Percentiles rank a stretch among this genome's conserved stretches.
Conservation (phyloP, 768 basidiomycete genomes). For the Kwoniella mangroviensis region DNA sequence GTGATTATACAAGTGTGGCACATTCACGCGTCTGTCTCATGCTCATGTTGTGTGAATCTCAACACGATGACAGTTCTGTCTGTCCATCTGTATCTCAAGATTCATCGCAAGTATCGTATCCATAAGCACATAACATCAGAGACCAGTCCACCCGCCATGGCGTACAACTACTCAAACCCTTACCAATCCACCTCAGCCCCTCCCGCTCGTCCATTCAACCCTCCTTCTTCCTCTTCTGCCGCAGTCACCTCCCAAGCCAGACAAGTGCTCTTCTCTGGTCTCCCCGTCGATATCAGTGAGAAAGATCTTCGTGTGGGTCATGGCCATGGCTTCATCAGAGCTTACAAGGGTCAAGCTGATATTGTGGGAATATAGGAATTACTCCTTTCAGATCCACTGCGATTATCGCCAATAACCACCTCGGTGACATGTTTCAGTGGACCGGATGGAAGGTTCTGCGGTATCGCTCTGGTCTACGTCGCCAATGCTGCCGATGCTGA, state of each 20-base stretch:
- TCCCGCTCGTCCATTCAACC: conserved; percentile 2
- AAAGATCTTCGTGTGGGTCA: conserved; percentile 36
- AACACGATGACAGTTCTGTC: not conserved
- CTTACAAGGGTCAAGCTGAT: not conserved
- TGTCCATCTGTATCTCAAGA: too few species aligned
- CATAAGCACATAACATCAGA: not conserved
- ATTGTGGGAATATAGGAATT: conserved; percentile 28
- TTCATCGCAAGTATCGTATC: too few species aligned
- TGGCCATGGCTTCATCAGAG: not conserved
- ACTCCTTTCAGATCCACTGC: conserved; percentile 31
- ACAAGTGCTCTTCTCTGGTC: conserved; percentile 41
- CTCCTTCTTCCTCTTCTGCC: conserved; percentile 8
- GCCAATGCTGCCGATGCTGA: conserved; percentile 38
- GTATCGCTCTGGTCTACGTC: conserved; percentile 37
- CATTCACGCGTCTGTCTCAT: not conserved
- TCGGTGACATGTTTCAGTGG: conserved; percentile 27
- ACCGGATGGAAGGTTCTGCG: conserved; percentile 28
- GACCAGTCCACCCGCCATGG: not conserved
- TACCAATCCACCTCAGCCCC: conserved; percentile 19
- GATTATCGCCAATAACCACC: conserved; percentile 30
- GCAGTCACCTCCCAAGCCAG: conserved; percentile 13
- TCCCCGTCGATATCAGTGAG: conserved; percentile 40
- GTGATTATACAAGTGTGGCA: not conserved
- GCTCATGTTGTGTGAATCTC: not conserved
- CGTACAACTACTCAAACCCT: conserved; percentile 29